Evolutionary conservation across 257 asterid species (phyloP).

Genomic region (Nicotiana benthamiana): DNA sequence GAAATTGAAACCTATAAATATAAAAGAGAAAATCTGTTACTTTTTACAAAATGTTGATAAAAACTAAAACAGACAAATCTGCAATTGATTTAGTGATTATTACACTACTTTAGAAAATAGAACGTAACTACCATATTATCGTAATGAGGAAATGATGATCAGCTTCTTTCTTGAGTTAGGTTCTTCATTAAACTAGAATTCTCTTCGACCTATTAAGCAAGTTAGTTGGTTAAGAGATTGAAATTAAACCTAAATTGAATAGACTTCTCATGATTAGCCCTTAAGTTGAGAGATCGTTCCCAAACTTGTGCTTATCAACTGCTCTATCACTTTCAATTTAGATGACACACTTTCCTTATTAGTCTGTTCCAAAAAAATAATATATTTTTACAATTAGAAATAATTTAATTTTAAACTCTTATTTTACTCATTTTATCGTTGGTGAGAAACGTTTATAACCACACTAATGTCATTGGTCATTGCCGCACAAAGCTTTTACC

Average conservation of each 20-base stretch:
- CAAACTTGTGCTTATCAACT: background rate
- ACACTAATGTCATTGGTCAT: too few species aligned
- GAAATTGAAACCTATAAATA: background rate
- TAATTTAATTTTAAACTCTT: too few species aligned
- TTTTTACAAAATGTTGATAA: background rate
- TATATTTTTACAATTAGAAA: too few species aligned
- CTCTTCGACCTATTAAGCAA: background rate
- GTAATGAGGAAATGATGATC: background rate
- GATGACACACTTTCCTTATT: too few species aligned
- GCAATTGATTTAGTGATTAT: background rate
- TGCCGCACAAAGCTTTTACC: too few species aligned
- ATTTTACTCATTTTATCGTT: too few species aligned
- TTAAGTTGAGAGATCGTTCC: background rate
- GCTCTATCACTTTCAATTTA: accelerated
- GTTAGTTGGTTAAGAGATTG: background rate
- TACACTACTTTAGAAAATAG: background rate
- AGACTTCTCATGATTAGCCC: background rate
- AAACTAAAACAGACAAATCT: background rate
- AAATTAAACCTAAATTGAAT: background rate
- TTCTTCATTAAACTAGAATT: background rate
- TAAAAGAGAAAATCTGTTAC: background rate
- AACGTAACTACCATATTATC: background rate
- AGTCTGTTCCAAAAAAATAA: too few species aligned
- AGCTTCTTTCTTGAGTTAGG: background rate
- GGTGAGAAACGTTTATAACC: too few species aligned